Percentiles rank a stretch among this genome's conserved stretches.
These are phyloP conservation scores for Cutaneotrichosporon cutaneum DNA, from an alignment of 1,284 basidiomycete species.

Conservation along the genomic window DNA sequence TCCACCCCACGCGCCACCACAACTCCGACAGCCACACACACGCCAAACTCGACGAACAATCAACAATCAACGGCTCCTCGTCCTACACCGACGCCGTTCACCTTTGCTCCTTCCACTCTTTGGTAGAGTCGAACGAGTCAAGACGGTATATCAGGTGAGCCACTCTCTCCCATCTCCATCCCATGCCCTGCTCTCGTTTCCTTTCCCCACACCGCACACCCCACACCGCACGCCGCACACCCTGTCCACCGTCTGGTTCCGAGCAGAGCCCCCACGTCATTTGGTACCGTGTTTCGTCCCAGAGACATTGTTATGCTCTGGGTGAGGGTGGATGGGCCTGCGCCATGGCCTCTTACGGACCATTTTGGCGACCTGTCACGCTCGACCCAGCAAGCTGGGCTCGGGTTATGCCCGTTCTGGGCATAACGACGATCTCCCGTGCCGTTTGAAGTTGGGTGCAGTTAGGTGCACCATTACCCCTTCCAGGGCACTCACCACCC, in stretches of 20 bases:
- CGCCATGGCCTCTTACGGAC: not conserved
- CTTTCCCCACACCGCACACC: not conserved
- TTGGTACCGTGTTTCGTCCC: not conserved
- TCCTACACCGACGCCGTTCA: not conserved
- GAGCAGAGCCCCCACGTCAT: not conserved
- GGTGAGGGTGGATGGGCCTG: not conserved
- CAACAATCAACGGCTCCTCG: not conserved
- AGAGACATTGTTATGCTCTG: not conserved
- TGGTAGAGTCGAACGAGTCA: not conserved
- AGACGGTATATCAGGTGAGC: constrained; percentile 2
- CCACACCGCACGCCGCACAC: not conserved
- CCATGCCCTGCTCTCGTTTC: not conserved
- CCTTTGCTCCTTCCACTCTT: not conserved
- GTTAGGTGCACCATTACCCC: constrained; percentile 2
- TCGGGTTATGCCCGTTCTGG: constrained; percentile 10
- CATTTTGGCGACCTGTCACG: not conserved
- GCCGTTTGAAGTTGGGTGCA: not conserved
- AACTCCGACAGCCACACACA: not conserved
- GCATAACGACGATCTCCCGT: constrained; percentile 9
- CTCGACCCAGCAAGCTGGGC: constrained; percentile 8
- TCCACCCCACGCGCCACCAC: not conserved
- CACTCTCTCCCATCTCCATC: not conserved
- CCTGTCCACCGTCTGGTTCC: not conserved
- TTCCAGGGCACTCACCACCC: not conserved
- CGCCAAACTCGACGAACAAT: not conserved